Base-by-base conservation (phyloP, 1,139 yeast species). In the Hansenula sp. region DNA sequence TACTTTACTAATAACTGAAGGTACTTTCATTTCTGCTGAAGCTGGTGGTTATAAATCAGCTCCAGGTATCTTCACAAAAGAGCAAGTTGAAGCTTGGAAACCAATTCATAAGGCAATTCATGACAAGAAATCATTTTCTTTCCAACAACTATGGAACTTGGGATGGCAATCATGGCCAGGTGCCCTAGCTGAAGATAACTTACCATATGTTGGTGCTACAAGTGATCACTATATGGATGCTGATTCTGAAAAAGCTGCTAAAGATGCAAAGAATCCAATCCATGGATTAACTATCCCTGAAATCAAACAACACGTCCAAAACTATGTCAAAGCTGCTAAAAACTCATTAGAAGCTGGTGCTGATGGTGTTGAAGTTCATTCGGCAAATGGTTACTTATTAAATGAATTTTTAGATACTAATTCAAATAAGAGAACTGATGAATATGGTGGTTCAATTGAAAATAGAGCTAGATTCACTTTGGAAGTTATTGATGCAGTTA, bases 11-110 rank as follows among this genome's bases (percentile, higher is more conserved):
- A 59, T 73, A 45, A 54, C 76, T 7, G 80, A 76, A 53, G 77
- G 71, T 4, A 65, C 72, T 1, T 59, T 59, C 36, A 64, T 71
- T 18, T 53, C 66, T 27, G 51, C 57, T 11, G 51, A 54, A 18
- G 67, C 68, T 1, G 66, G 66, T 15, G 59, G 57, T 16, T 67
- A 65, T 17, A 62, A 67, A 2, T 63, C 59, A 44, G 67, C 61
- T 16, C 82, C 83, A 2, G 76, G 81, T 15, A 57, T 76, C 36
- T 71, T 65, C 51, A 61, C 66, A 25, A 67, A 72, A 36, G 74
- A 57, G 33, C 71, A 68, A 40, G 46, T 72, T 17, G 56, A 47
- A 4, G 63, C 57, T 13, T 67, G 74, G 72, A 41, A 59, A 58
- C 41, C 58, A 34, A 61, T 72, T 29, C 52, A 59, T 24, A 55